Evolutionary conservation across 78 protist species (phyloP).

Genomic region (Salpingoeca rosetta): DNA sequence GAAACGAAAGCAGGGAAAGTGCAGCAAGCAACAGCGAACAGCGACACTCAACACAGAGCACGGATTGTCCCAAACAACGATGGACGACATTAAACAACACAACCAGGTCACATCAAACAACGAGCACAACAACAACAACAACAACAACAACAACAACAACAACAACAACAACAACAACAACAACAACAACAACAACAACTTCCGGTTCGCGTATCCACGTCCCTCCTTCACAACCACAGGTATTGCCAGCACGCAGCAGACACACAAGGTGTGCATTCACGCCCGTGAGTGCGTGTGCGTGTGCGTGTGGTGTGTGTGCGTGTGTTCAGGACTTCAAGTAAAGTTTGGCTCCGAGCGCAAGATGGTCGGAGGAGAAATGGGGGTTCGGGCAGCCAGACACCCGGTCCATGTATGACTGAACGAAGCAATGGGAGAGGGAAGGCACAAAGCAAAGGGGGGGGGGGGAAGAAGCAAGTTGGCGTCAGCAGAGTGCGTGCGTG

Average conservation of each 20-base stretch:
- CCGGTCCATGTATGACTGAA: background rate
- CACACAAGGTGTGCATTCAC: background rate
- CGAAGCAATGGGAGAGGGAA: background rate
- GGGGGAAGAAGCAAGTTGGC: too few species aligned
- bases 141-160: background rate
- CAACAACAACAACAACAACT: background rate
- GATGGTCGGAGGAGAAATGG: conserved; percentile 20
- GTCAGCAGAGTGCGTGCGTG: too few species aligned
- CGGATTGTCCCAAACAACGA: background rate
- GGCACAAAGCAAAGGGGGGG: too few species aligned
- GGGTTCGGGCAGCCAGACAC: conserved; percentile 14
- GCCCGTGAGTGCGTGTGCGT: too few species aligned
- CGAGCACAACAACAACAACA: background rate
- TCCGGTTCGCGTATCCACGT: background rate
- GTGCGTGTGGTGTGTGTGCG: too few species aligned
- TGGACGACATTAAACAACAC: background rate
- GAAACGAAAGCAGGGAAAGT: background rate
- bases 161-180: background rate
- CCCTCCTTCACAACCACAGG: background rate
- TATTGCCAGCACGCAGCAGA: background rate
- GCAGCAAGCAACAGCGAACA: background rate
- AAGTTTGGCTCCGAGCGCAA: background rate
- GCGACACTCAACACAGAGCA: background rate
- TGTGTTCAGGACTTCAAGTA: too few species aligned
- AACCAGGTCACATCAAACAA: background rate